These are phyloP conservation scores for Haematococcus sp. DNA, from an alignment of 139 green algal species.

Conservation along the genomic window DNA sequence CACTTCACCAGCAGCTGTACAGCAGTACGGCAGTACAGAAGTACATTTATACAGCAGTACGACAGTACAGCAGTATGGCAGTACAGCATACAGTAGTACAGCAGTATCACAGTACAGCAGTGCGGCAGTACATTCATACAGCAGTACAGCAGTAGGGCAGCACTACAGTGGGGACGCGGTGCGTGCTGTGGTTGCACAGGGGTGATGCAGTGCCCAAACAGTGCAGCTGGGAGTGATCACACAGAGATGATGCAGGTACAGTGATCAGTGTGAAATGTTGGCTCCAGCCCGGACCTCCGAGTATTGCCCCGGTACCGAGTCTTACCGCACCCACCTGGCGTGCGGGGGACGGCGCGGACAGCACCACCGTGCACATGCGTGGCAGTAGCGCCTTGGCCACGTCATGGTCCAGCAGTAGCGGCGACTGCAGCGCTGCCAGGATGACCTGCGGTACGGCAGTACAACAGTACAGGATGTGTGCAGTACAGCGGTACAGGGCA, in stretches of 20 bases:
- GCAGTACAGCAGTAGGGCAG: background rate
- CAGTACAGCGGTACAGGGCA: background rate
- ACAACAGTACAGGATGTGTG: slow-evolving; percentile 5
- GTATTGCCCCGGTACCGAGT: too few relatives aligned
- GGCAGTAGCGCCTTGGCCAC: slow-evolving; percentile 71
- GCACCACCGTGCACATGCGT: slow-evolving; percentile 66
- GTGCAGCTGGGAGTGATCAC: too few relatives aligned
- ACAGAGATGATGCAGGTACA: too few relatives aligned
- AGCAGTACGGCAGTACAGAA: background rate
- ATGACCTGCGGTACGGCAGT: slow-evolving; percentile 51
- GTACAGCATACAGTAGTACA: background rate
- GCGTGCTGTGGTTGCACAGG: too few relatives aligned
- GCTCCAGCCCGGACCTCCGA: too few relatives aligned
- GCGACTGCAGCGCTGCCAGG: slow-evolving; percentile 75
- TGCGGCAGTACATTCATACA: background rate
- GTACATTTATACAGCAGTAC: background rate
- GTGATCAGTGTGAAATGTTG: too few relatives aligned
- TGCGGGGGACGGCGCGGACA: slow-evolving; percentile 57
- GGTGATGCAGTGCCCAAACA: too few relatives aligned
- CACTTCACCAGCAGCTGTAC: slow-evolving; percentile 78
- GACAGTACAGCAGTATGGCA: background rate
- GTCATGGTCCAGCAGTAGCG: slow-evolving; percentile 67
- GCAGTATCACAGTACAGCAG: background rate
- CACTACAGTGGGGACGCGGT: background rate
- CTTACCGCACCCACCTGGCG: slow-evolving; percentile 63